Evolutionary conservation across 164 flowering plant genomes (phyloP).

Genomic region (Akebia trifoliata): DNA sequence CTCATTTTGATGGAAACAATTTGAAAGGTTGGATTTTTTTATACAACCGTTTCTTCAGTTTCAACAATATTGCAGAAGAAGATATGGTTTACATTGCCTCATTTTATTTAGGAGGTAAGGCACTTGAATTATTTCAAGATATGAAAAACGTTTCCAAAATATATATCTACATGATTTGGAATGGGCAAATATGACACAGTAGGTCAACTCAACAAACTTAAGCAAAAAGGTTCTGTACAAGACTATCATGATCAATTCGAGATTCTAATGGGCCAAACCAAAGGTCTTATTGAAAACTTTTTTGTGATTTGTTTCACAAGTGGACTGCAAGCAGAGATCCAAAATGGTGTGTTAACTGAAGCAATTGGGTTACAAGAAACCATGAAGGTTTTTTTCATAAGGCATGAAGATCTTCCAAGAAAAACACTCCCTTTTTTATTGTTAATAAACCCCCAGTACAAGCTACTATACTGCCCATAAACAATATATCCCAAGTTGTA

Average conservation of each 20-base stretch:
- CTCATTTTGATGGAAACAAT: too few species aligned
- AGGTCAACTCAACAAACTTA: slow-evolving; percentile 3
- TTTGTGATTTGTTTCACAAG: slow-evolving; percentile 7
- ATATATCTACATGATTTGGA: not conserved
- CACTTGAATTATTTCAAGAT: not conserved
- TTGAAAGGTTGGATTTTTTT: too few species aligned
- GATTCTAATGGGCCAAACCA: not conserved
- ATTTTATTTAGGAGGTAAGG: not conserved
- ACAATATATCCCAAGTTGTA: not conserved
- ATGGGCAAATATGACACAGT: not conserved
- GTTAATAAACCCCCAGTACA: not conserved
- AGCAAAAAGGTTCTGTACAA: not conserved
- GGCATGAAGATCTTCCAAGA: too few species aligned
- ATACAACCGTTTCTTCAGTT: not conserved
- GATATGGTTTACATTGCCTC: slow-evolving; percentile 1
- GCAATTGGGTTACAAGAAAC: too few species aligned
- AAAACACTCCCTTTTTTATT: too few species aligned
- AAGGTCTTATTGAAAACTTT: not conserved
- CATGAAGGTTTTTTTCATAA: too few species aligned
- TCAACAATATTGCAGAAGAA: not conserved
- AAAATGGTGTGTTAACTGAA: not conserved
- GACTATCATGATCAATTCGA: slow-evolving; percentile 4
- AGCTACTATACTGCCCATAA: not conserved
- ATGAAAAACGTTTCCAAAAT: not conserved
- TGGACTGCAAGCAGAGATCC: not conserved